These are phyloP conservation scores for Apostasia ramifera DNA, from an alignment of 106 monocot species.

Conservation along the genomic window DNA sequence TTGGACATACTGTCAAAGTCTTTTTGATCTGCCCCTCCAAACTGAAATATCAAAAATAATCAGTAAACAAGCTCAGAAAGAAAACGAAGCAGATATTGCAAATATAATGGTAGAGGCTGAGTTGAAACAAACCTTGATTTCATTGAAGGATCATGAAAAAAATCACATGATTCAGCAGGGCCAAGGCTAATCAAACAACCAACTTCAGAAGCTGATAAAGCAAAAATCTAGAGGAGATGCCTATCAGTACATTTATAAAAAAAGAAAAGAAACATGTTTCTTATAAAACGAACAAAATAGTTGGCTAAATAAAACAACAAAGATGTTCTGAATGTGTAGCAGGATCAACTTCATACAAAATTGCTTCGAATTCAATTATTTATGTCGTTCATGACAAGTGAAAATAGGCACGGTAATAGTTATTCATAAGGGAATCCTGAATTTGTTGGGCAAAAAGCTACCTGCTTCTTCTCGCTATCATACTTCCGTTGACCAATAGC, in stretches of 20 bases:
- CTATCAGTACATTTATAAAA: neutral
- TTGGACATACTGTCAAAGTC: conserved; percentile 38
- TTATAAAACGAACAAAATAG: too few species aligned
- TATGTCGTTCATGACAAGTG: too few species aligned
- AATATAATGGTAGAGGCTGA: neutral
- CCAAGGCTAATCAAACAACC: conserved; percentile 73
- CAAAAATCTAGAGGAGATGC: conserved; percentile 44
- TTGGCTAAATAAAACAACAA: too few species aligned
- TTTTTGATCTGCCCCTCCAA: conserved; percentile 65
- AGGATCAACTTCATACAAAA: too few species aligned
- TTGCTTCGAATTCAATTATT: too few species aligned
- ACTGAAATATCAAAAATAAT: conserved; percentile 13
- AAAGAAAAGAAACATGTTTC: too few species aligned
- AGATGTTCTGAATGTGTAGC: too few species aligned
- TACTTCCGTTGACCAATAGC: conserved; percentile 78
- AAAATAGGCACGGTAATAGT: too few species aligned
- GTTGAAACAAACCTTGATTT: conserved; percentile 56
- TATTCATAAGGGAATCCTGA: too few species aligned
- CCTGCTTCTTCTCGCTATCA: conserved; percentile 75
- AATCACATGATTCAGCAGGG: conserved; percentile 73
- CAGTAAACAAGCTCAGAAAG: neutral
- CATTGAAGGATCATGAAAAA: conserved; percentile 88
- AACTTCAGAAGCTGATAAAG: conserved; percentile 78
- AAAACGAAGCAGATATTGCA: neutral
- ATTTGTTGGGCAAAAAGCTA: neutral